Evolutionary conservation across 2,329 filamentous ascomycete genomes (phyloP), one percentile per base, ranked within the genome.

Genomic region (Xylariomycetidae sp.): DNA sequence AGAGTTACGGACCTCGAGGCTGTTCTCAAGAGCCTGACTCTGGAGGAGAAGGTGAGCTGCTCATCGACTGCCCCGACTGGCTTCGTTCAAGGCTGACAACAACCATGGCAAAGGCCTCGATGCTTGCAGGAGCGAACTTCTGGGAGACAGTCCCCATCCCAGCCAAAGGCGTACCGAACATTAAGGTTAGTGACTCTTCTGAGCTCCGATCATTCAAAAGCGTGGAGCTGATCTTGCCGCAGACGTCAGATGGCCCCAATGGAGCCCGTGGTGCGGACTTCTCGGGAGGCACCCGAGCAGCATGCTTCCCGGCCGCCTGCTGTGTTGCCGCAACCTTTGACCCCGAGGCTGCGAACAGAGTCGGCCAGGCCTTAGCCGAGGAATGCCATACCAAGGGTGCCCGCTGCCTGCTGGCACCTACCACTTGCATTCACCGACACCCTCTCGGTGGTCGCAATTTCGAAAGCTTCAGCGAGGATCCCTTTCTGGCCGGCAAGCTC

Each of bases 191-290:
- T 42, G n/a, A n/a, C n/a, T n/a, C n/a, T n/a, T n/a, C n/a, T n/a
- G n/a, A n/a, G n/a, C n/a, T n/a, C n/a, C n/a, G n/a, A n/a, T n/a
- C n/a, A n/a, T n/a, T n/a, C n/a, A n/a, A n/a, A n/a, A n/a, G n/a
- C n/a, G n/a, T n/a, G n/a, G n/a, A n/a, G n/a, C n/a, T n/a, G n/a
- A n/a, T n/a, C n/a, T n/a, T n/a, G n/a, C n/a, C n/a, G n/a, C n/a
- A n/a, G n/a, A n/a, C n/a, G n/a, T n/a, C n/a, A 8, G 80, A 85
- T 58, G 80, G 80, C 1, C 80, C 80, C 2, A 84, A 84, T 54
- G 80, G 80, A 18, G 77, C 79, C 27, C 74, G 80, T 16, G 80
- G 80, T 12, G 77, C 51, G 9, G 50, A 47, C 25, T 50, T 48
- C 17, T 48, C 52, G 13, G 43, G 42, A 5, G 49, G 48, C 29